Evolutionary conservation across 2,329 filamentous ascomycete genomes (phyloP).

Genomic region (Malbranchea zuffiana): DNA sequence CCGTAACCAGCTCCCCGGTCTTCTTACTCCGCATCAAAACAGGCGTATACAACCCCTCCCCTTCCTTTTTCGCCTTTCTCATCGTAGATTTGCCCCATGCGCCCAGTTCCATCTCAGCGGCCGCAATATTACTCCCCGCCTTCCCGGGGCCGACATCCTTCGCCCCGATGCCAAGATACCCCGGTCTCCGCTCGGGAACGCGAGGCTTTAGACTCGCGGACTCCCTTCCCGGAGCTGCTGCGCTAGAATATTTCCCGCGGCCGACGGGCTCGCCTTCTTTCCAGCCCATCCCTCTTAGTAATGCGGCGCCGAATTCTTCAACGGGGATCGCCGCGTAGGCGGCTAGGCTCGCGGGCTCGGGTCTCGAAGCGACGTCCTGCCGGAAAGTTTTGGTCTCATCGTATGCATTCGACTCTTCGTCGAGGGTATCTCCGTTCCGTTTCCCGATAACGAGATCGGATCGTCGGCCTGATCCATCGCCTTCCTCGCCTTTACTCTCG

Average conservation of each 20-base stretch:
- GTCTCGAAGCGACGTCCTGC: conserved; percentile 59
- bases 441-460: conserved; percentile 46
- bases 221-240: conserved; percentile 21
- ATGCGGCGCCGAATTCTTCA: conserved; percentile 84
- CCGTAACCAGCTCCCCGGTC: conserved; percentile 52
- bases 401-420: conserved; percentile 20
- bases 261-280: conserved; percentile 56
- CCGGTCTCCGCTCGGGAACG: conserved; percentile 59
- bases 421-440: conserved; percentile 19
- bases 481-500: conserved; percentile 35
- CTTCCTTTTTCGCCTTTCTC: conserved; percentile 40
- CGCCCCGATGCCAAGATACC: conserved; percentile 77
- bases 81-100: conserved; percentile 61
- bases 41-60: conserved; percentile 48
- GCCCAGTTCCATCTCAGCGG: conserved; percentile 58
- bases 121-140: conserved; percentile 23
- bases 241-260: conserved; percentile 40
- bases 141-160: conserved; percentile 56
- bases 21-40: conserved; percentile 50
- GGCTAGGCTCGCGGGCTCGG: conserved; percentile 63
- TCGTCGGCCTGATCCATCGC: conserved; percentile 17
- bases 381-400: conserved; percentile 51
- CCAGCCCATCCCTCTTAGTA: conserved; percentile 93
- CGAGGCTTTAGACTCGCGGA: conserved; percentile 49
- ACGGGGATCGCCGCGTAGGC: conserved; percentile 85